phyloP scores from a whole-genome alignment of 2,329 filamentous ascomycete species.

The Penicillium glabrum region DNA sequence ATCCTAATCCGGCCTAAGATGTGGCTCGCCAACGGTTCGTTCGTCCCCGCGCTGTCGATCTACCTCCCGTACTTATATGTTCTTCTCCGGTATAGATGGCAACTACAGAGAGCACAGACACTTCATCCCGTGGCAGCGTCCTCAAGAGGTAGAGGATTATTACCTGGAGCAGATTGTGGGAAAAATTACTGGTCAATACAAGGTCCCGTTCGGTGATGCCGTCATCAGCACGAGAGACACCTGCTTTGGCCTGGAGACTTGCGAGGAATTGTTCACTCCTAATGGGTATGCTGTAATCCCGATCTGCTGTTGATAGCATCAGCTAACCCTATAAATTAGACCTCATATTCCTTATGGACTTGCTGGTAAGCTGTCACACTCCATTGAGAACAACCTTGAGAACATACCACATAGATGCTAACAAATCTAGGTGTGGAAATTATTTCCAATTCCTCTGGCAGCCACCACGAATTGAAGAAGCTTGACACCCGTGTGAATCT shows the following conservation, averaged over 20 bases:
- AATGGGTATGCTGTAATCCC: conserved; percentile 30
- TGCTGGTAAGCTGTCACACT: conserved; percentile 18
- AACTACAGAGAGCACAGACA: conserved; percentile 63
- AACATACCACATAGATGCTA: background rate
- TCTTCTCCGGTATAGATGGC: conserved; percentile 48
- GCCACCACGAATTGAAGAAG: conserved; percentile 68
- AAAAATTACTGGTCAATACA: conserved; percentile 55
- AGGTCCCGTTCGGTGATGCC: conserved; percentile 68
- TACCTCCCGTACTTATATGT: conserved; percentile 1
- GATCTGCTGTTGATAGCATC: background rate
- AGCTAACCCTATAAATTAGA: conserved; percentile 21
- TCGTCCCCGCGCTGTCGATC: background rate
- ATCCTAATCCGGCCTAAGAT: conserved; percentile 72
- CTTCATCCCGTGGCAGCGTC: conserved; percentile 64
- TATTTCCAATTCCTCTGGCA: conserved; percentile 68
- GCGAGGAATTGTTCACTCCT: conserved; percentile 67
- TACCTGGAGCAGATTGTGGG: conserved; percentile 61
- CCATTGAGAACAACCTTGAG: too few species aligned
- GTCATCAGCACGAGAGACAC: conserved; percentile 64
- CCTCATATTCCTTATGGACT: conserved; percentile 63
- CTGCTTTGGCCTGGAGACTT: conserved; percentile 64
- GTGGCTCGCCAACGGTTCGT: conserved; percentile 61
- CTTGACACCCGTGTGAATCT: conserved; percentile 63
- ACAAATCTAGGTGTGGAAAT: conserved; percentile 64
- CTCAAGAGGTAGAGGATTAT: conserved; percentile 61